Conservation (phyloP, 2,329 filamentous ascomycete species). For the Fusarium napiforme region DNA sequence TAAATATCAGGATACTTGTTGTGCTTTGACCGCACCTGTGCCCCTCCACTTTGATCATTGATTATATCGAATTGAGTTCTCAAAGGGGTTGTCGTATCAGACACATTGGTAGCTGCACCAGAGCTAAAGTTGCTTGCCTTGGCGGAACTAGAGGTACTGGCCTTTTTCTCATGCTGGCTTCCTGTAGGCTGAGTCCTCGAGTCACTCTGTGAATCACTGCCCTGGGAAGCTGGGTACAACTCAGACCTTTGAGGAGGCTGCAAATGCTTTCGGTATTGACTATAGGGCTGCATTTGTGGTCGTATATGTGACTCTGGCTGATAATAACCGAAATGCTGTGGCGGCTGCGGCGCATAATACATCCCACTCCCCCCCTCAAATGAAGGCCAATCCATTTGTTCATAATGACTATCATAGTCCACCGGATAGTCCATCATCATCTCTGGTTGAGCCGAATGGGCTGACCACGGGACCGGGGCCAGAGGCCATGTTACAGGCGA, state of each 20-base stretch:
- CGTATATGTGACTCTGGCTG: not conserved
- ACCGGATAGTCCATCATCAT: not conserved
- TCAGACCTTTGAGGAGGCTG: not conserved
- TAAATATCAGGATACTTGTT: conserved; percentile 22
- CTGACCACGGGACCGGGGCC: not conserved
- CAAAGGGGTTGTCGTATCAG: not conserved
- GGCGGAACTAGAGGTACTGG: not conserved
- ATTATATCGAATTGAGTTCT: conserved; percentile 11
- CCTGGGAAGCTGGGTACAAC: not conserved
- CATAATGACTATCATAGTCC: not conserved
- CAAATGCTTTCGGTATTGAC: not conserved
- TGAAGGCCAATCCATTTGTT: not conserved
- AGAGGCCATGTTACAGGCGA: conserved; percentile 19
- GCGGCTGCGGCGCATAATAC: not conserved
- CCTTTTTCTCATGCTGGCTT: not conserved
- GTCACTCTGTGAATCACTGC: not conserved
- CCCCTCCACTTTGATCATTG: conserved; percentile 4
- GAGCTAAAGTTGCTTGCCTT: conserved; percentile 4
- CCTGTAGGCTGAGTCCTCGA: not conserved
- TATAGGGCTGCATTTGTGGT: not conserved
- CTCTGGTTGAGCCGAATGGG: not conserved
- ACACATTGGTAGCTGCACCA: not conserved
- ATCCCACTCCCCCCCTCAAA: not conserved
- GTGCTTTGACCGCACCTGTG: not conserved
- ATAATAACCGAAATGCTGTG: conserved; percentile 3